Conservation (phyloP, 768 basidiomycete species). For the Trametes cubensis region DNA sequence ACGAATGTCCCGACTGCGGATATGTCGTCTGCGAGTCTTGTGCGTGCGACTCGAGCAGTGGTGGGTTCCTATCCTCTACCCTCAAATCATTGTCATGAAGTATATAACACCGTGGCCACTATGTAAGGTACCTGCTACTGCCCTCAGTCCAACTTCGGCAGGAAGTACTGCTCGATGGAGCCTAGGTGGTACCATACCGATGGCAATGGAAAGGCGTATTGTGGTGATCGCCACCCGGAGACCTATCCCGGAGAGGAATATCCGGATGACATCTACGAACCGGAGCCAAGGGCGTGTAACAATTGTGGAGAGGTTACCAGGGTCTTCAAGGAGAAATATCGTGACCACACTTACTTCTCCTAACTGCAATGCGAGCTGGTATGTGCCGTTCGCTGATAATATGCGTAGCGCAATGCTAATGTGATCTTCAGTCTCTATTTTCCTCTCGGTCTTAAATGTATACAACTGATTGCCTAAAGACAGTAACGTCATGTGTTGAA, state of each 20-base stretch:
- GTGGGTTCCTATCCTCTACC: conserved; percentile 11
- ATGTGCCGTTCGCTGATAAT: neutral
- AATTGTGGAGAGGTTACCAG: conserved; percentile 35
- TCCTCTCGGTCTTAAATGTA: no score
- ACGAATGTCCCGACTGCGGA: conserved; percentile 37
- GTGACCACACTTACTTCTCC: neutral
- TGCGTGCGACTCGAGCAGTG: conserved; percentile 28
- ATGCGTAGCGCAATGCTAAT: no score
- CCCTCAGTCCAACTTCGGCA: conserved; percentile 37
- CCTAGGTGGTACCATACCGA: conserved; percentile 37
- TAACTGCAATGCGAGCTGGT: neutral
- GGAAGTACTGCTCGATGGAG: conserved; percentile 34
- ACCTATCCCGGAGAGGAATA: conserved; percentile 24
- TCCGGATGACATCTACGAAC: conserved; percentile 33
- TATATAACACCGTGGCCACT: no score
- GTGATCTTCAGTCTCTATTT: no score
- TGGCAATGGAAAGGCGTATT: conserved; percentile 31
- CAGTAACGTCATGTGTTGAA: no score
- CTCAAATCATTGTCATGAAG: neutral
- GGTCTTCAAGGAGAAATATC: conserved; percentile 22
- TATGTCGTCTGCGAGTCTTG: conserved; percentile 40
- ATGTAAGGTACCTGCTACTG: conserved; percentile 40
- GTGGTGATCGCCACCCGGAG: conserved; percentile 38
- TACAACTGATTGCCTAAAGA: no score
- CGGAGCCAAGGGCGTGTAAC: conserved; percentile 33